These are phyloP conservation scores for Warburgia ugandensis DNA, from an alignment of 164 flowering plant genomes.

Conservation along the genomic window DNA sequence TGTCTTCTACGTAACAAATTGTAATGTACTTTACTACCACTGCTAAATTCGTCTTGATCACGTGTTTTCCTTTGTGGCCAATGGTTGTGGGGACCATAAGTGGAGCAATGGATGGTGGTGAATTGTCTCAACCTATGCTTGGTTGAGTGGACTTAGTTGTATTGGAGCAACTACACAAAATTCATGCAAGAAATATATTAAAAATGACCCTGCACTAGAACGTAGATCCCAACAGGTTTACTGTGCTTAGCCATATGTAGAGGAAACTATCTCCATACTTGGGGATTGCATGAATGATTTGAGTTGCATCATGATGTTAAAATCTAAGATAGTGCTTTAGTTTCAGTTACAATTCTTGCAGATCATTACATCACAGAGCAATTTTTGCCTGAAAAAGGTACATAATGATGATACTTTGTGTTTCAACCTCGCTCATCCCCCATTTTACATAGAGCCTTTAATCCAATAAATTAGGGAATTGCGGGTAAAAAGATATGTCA, in stretches of 20 bases:
- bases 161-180: conserved; percentile 91
- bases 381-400: conserved; percentile 95
- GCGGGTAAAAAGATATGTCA: too few species aligned
- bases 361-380: conserved; percentile 87
- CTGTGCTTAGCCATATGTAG: conserved; percentile 86
- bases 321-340: conserved; percentile 91
- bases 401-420: background rate
- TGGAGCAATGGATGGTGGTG: conserved; percentile 98
- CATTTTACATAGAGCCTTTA: too few species aligned
- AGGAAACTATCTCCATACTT: conserved; percentile 85
- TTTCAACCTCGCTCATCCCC: too few species aligned
- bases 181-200: conserved; percentile 88
- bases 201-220: conserved; percentile 92
- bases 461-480: too few species aligned
- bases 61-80: background rate
- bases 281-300: conserved; percentile 87
- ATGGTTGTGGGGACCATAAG: conserved; percentile 52
- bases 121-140: conserved; percentile 92
- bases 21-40: background rate
- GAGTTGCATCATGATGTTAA: conserved; percentile 96
- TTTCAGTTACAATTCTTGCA: conserved; percentile 78
- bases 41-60: conserved; percentile 3
- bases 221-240: conserved; percentile 95
- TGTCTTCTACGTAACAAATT: background rate
- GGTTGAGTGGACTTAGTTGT: conserved; percentile 95